Base-by-base conservation (phyloP, 2,329 filamentous ascomycete genomes). In the Penicillium glabrum region DNA sequence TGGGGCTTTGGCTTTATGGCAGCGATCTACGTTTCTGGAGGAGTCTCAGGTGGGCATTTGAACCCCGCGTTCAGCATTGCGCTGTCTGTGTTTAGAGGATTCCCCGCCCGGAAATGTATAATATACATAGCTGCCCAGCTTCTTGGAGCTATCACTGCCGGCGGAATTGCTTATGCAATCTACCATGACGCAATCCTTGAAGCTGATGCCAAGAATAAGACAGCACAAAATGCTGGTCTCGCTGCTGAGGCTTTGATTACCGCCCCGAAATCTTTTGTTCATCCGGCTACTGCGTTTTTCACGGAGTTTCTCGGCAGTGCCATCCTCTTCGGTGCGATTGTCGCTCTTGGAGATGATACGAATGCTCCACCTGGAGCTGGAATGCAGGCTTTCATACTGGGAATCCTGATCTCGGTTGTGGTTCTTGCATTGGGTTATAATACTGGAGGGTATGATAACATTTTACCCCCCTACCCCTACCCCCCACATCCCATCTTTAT, bases 11-110 rank as follows among this genome's bases (percentile, higher is more conserved):
- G 58, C 0, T 66, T 70, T 46, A 72, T 71, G 67, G 58, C 80
- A 0, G 79, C 71, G 1, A 78, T 80, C 56, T 80, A 80, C 54
- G 54, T 79, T 4, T 72, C 74, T 3, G 79, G 78, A 64, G 79
- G 79, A 10, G 71, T 80, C 3, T 79, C 76, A 4, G 79, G 80
- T 56, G 78, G 74, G 0, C 79, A 82, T 56, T 69, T 82, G 16
- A 82, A 80, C 47, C 80, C 80, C 0, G 76, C 73, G 0, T 74
- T 82, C 9, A 78, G 77, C 0, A 69, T 80, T 19, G 53, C 67
- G 0, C 58, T 75, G 10, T 66, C 63, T 19, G 54, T 72, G 5
- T 75, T 69, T 54, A 70, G 73, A 3, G 73, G 72, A 1, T 75
- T 76, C 39, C 73, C 72, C 1, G 68, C 61, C 9, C 60, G 64